These are phyloP conservation scores for Apiotrichum montevideense DNA, from an alignment of 1,284 basidiomycete genomes.

Conservation along the genomic window DNA sequence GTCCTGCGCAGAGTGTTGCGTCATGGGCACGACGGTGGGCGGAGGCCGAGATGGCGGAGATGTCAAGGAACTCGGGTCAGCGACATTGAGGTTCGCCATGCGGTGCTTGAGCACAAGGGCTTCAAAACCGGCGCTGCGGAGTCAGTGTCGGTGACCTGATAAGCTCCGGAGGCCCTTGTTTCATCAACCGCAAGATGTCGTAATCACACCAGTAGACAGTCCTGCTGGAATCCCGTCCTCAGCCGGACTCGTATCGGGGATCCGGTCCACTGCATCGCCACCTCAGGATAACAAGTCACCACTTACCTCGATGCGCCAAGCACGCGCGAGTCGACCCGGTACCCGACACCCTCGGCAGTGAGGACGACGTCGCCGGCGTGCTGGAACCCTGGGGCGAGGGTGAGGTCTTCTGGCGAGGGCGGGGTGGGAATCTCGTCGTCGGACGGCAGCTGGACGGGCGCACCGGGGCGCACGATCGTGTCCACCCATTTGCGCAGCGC, in stretches of 20 bases:
- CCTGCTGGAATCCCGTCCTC: no score
- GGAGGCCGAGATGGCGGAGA: not conserved
- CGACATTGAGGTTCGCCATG: no score
- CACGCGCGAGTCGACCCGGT: conserved; percentile 1
- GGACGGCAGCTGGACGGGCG: no score
- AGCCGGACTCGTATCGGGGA: no score
- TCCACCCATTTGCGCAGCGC: no score
- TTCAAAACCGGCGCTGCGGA: not conserved
- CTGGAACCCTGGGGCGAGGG: not conserved
- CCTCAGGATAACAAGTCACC: not conserved
- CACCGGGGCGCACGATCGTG: no score
- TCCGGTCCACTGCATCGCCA: no score
- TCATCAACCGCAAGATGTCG: not conserved
- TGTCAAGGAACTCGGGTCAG: no score
- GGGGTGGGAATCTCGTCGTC: not conserved
- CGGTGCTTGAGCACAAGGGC: not conserved
- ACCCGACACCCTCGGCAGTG: not conserved
- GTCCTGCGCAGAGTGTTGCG: not conserved
- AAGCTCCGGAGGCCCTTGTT: not conserved
- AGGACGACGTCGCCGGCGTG: not conserved
- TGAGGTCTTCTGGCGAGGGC: not conserved
- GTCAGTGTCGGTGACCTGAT: not conserved
- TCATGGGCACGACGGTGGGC: not conserved
- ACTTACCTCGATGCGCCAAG: not conserved
- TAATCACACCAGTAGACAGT: no score